phyloP scores from a whole-genome alignment of 2,329 filamentous ascomycete species.

The Clarireedia monteithiana region DNA sequence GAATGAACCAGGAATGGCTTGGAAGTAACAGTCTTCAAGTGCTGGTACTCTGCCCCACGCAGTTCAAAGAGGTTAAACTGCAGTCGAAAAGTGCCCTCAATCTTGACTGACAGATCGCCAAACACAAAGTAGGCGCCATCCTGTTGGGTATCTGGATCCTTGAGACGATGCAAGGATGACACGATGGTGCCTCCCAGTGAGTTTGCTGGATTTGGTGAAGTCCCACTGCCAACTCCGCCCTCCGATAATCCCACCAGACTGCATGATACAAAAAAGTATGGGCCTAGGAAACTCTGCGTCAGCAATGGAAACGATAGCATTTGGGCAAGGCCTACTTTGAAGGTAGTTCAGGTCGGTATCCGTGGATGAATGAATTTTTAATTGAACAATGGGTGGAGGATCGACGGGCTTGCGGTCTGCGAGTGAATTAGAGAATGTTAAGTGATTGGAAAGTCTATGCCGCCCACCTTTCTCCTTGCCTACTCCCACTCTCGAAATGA shows the following conservation, averaged over 20 bases:
- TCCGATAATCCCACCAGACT: constrained; percentile 28
- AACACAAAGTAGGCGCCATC: constrained; percentile 90
- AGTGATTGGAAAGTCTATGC: not conserved
- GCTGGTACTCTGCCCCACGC: constrained; percentile 28
- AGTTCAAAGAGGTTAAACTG: constrained; percentile 75
- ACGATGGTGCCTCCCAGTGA: constrained; percentile 64
- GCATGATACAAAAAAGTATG: constrained; percentile 43
- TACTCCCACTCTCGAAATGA: constrained; percentile 58
- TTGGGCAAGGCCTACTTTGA: constrained; percentile 43
- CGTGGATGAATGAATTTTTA: constrained; percentile 39
- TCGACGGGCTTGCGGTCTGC: constrained; percentile 79
- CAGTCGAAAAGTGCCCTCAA: constrained; percentile 64
- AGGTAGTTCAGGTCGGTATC: constrained; percentile 42
- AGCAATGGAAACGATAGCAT: not conserved
- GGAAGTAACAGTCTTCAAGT: constrained; percentile 41
- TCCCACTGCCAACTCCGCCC: not conserved
- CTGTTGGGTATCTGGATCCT: constrained; percentile 61
- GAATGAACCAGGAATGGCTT: constrained; percentile 59
- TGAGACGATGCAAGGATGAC: constrained; percentile 75
- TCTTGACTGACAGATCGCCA: constrained; percentile 73
- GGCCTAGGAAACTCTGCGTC: constrained; percentile 29
- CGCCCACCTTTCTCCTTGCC: constrained; percentile 66
- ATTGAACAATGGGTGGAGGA: constrained; percentile 75
- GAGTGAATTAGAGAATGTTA: constrained; percentile 6
- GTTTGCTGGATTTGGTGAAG: constrained; percentile 35